Base-by-base conservation (phyloP, 2,329 filamentous ascomycete genomes). In the Colletotrichum paranaense region DNA sequence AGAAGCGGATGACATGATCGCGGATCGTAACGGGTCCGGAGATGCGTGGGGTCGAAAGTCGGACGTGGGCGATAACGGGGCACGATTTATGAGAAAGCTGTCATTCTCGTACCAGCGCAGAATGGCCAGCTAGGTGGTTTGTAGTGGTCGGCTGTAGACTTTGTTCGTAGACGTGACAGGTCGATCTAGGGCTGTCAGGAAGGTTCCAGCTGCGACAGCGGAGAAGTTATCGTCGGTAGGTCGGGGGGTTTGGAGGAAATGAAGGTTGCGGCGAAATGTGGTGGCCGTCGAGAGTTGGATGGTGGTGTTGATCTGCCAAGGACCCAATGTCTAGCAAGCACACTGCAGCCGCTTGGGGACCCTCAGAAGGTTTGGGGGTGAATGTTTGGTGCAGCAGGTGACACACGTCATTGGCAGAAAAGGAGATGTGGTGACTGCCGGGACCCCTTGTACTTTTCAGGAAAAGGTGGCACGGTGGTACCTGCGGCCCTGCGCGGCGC, bases 1-100 rank as follows among this genome's bases (percentile, higher is more conserved):
- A 76, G 88, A 89, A 58, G 84, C 83, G 75, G 85, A 84, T 78
- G 88, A 90, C 88, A 89, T 90, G 80, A 63, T 76, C 76, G 60
- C 64, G 90, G 80, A 67, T 75, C 76, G 62, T 67, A 56, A 38
- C 49, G 24, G 68, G 59, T 56, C 56, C 68, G 57, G 63, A 55
- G 42, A 52, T 56, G 52, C 49, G 68, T 60, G 68, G 63, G 57
- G 35, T 67, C 68, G 67, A 62, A 56, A 28, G 46, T 73, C 71
- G 57, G 22, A 71, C 52, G 71, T 71, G 42, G 55, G 56, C 26
- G 71, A 58, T 60, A 42, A 66, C 55, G 62, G 62, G 52, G 42
- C 16, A 58, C 9, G 42, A 67, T 72, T 52, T 74, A 74, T 73
- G 28, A 35, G 57, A 65, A 60, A 68, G 57, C 55, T 57, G 68